Base-by-base conservation (phyloP, 768 basidiomycete species). In the Asterophora parasitica region DNA sequence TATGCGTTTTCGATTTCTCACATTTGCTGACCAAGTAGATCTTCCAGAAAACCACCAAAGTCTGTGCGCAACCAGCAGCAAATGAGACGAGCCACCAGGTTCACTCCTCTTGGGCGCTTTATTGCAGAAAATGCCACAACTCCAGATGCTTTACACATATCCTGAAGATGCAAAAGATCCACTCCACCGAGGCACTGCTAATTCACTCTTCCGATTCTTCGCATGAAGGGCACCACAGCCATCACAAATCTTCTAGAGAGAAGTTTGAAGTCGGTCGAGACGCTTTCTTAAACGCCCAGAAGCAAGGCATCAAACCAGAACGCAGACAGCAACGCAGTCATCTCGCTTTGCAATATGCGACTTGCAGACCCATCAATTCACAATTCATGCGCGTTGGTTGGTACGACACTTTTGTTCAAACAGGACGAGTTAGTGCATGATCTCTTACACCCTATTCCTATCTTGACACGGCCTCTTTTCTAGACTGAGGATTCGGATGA, bases 381-480 rank as follows among this genome's bases (percentile, higher is more conserved):
- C 54, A 63, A 7, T 62, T 62, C 27, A 66, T 73, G n/a, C 63
- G 58, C 35, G 60, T 62, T 16, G 87, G 86, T 3, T 88, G 79
- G 77, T 88, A 88, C 54, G 86, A 89, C 52, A 41, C 19, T 3
- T 11, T 48, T 31, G 46, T 49, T 6, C 52, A 57, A 13, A 35
- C 57, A 11, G 20, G 44, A 1, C 26, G 42, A 20, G 56, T 54
- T 6, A 34, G 48, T 52, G 26, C 26, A 44, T 13, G 9, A 46
- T 33, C 13, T 27, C 26, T 26, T 16, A 12, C 19, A 7, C 39
- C 4, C 4, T 11, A n/a, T 15, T 34, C n/a, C 15, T 2, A 26
- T 2, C 12, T 15, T 42, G 13, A 15, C 27, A 26, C 26, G 39
- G 50, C 17, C 33, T n/a, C 15, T 20, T 10, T 35, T 40, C 16